A percentile compares a stretch with the other conserved stretches of the same genome.
Evolutionary conservation across 345 rosid genomes (phyloP).

Genomic region (Kernera saxatilis): DNA sequence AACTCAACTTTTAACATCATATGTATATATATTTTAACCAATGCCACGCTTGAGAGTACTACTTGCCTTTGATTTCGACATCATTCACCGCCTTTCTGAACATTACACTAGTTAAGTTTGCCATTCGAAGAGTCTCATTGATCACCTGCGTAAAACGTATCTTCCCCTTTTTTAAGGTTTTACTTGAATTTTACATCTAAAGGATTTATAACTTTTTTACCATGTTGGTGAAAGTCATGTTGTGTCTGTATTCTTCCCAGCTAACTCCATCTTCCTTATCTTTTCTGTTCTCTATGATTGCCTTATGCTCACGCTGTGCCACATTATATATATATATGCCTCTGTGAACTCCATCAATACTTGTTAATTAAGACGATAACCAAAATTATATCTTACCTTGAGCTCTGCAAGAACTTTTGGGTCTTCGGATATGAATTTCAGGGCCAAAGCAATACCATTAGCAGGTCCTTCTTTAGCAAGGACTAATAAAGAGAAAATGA

Average conservation of each 20-base stretch:
- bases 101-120: conserved; percentile 15
- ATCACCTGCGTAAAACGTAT: no score
- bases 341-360: neutral
- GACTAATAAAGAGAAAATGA: conserved; percentile 7
- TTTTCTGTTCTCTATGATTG: conserved; percentile 14
- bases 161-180: no score
- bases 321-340: neutral
- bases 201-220: no score
- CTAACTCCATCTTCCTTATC: conserved; percentile 13
- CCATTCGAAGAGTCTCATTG: conserved; percentile 29
- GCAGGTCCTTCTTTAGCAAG: conserved; percentile 23
- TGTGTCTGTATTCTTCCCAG: conserved; percentile 43
- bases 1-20: no score
- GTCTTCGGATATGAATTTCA: conserved; percentile 18
- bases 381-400: neutral
- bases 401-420: conserved; percentile 27
- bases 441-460: neutral
- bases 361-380: neutral
- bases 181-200: no score
- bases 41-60: no score
- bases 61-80: conserved; percentile 31
- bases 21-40: no score
- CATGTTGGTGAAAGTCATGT: conserved; percentile 42
- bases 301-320: conserved; percentile 8
- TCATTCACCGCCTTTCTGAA: conserved; percentile 37